Evolutionary conservation across 768 basidiomycete species (phyloP), one percentile per base, ranked within the genome.

Genomic region (Suillus weaverae): DNA sequence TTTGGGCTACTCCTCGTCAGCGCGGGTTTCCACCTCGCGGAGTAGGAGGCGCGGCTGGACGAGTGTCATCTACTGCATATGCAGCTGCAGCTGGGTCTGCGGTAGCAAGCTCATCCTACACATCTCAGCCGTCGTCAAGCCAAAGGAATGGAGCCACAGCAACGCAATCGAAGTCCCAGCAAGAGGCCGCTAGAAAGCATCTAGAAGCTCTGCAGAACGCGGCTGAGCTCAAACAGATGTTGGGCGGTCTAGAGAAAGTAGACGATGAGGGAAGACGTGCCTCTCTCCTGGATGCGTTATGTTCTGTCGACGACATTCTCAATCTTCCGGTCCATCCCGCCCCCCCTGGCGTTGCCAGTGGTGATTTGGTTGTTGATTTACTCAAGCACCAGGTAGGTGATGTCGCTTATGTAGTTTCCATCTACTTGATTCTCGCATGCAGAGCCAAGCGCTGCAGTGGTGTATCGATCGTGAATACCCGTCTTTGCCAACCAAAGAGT

Each of bases 381-480:
- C 73, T 97, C 33, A 90, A 86, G 66, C 95, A 96, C 70, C 95
- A 97, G 82, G 93, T 90, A 46, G 51, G 74, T 59, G 16, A 3
- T 44, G 44, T 36, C 20, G 18, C 33, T 30, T 7, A 16, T 32
- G 44, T 5, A 16, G 5, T 36, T 20, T 43, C 63, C 43, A 51
- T 32, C 44, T 26, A 30, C 14, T 36, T 32, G 9, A 2, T 6
- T 59, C 44, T 64, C 26, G 67, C 33, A 13, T 32, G 5, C 62
- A 95, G 93, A 87, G 79, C 59, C 93, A 95, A 85, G 94, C 88
- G 1, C 76, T 95, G 51, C 85, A 89, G 70, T 97, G 95, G 95
- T 92, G 92, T 69, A 81, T 96, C 35, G 84, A 87, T 18, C 85
- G 81, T 33, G 95, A 97, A 75, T 87, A 92, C 70, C 95, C 95